Base-by-base conservation (phyloP, 257 asterid species). In the Eucommia ulmoides region DNA sequence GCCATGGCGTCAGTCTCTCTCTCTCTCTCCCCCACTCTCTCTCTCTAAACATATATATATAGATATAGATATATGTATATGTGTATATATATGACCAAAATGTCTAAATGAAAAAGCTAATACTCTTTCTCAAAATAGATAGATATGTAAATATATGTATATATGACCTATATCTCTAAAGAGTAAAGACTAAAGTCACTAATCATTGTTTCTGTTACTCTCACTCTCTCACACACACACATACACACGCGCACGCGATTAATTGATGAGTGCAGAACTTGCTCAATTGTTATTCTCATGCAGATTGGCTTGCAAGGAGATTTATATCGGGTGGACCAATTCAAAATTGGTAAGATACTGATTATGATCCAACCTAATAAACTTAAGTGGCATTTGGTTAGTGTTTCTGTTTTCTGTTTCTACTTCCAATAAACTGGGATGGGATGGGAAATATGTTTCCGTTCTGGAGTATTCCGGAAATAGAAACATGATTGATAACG, bases 221-320 rank as follows among this genome's bases (percentile, higher is more conserved):
- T 2, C 15, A 16, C 15, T 18, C 9, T 6, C 20, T 16, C 19
- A 4, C 5, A 1, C 6, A 42, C 2, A 10, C 4, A 2, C 15
- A 3, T 7, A 42, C 8, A n/a, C n/a, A n/a, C n/a, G n/a, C n/a
- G n/a, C 15, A 3, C 6, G n/a, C 48, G 19, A 10, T 42, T 6
- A 1, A 16, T 2, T 16, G 8, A 16, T 42, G 19, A 3, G 1
- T 1, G 20, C 20, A 42, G 3, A 16, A 38, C 6, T 14, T 16
- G 3, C 8, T 8, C 5, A 16, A 4, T 7, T 42, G 4, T 15
- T 42, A 6, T 42, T 6, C 19, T 42, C 20, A 12, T 71, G 69
- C 80, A 91, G 98, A 63, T 63, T 86, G 44, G 94, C 93, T 23
- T 83, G 96, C 76, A 91, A 91, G 63, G 98, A 91, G 82, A 91